phyloP scores from a whole-genome alignment of 225 moss, liverwort and hornwort species.

The Polytrichum commune region DNA sequence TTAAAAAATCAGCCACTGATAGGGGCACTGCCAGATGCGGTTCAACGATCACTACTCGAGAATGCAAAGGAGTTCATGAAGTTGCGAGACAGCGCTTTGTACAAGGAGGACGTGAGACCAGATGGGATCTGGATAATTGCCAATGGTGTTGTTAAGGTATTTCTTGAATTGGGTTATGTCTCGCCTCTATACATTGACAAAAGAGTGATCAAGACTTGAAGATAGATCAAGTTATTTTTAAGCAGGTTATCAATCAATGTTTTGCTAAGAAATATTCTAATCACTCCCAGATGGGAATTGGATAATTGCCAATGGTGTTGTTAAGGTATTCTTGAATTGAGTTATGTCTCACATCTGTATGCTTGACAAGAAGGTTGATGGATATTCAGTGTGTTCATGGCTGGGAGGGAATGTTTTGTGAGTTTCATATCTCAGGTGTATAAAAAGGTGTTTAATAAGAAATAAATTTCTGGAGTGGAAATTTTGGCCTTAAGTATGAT shows the following conservation, averaged over 20 bases:
- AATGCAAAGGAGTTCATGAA: conserved; percentile 68
- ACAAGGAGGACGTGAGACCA: conserved; percentile 48
- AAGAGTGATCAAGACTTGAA: not conserved
- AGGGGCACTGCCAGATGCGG: conserved; percentile 61
- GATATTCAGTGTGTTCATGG: not conserved
- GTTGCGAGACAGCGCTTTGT: conserved; percentile 48
- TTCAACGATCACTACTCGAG: conserved; percentile 37
- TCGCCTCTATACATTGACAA: not conserved
- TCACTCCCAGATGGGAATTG: conserved; percentile 59
- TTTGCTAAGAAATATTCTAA: not conserved
- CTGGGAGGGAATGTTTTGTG: no score
- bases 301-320: conserved; percentile 83
- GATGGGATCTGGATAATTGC: conserved; percentile 84
- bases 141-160: conserved; percentile 89
- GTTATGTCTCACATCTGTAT: not conserved
- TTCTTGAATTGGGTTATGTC: not conserved
- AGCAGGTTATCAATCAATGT: not conserved
- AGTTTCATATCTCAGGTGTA: no score
- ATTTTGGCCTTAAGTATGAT: no score
- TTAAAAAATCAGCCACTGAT: conserved; percentile 76
- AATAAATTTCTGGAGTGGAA: no score
- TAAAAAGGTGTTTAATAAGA: no score
- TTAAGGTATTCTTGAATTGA: conserved; percentile 49
- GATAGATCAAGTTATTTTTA: not conserved
- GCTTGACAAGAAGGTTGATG: not conserved